A percentile compares a stretch with the other conserved stretches of the same genome.
These are phyloP conservation scores for Apiotrichum siamense DNA, from an alignment of 1,284 basidiomycete genomes.

Conservation along the genomic window DNA sequence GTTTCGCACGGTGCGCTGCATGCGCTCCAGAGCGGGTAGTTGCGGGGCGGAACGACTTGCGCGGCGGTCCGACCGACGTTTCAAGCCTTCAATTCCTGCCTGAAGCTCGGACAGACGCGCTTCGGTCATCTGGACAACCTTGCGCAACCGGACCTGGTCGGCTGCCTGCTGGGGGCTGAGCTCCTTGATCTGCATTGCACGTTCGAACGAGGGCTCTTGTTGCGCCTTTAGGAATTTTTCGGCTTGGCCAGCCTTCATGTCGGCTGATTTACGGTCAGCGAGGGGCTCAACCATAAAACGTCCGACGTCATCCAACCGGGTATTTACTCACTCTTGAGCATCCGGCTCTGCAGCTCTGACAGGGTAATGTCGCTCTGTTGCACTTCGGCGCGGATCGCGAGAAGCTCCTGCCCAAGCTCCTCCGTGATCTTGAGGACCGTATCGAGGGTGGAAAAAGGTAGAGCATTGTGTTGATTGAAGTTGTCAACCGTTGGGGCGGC, in stretches of 20 bases:
- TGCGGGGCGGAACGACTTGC: conserved; percentile 3
- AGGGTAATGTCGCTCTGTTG: conserved; percentile 37
- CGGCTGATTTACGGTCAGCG: conserved; percentile 36
- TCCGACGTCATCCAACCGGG: too few relatives aligned
- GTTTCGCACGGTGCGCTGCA: conserved; percentile 50
- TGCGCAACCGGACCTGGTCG: conserved; percentile 48
- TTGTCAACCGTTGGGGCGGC: conserved; percentile 17
- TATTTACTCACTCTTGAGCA: conserved; percentile 48
- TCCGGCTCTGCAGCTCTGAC: conserved; percentile 46
- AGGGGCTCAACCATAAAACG: neutral
- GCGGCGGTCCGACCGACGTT: conserved; percentile 23
- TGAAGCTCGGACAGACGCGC: conserved; percentile 46
- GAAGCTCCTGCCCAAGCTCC: conserved; percentile 27
- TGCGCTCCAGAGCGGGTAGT: conserved; percentile 46
- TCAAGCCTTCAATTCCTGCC: conserved; percentile 31
- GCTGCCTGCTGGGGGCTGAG: conserved; percentile 52
- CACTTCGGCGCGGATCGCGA: conserved; percentile 25
- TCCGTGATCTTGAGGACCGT: conserved; percentile 26
- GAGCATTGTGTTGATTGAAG: conserved; percentile 22
- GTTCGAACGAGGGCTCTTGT: conserved; percentile 49
- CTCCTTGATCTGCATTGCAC: conserved; percentile 49
- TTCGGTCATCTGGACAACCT: conserved; percentile 44
- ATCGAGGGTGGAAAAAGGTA: conserved; percentile 33
- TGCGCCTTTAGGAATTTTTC: conserved; percentile 50
- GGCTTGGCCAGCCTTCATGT: conserved; percentile 49